Conservation (phyloP, 371 early-diverging fungal genomes). For the Gilbertella persicaria region DNA sequence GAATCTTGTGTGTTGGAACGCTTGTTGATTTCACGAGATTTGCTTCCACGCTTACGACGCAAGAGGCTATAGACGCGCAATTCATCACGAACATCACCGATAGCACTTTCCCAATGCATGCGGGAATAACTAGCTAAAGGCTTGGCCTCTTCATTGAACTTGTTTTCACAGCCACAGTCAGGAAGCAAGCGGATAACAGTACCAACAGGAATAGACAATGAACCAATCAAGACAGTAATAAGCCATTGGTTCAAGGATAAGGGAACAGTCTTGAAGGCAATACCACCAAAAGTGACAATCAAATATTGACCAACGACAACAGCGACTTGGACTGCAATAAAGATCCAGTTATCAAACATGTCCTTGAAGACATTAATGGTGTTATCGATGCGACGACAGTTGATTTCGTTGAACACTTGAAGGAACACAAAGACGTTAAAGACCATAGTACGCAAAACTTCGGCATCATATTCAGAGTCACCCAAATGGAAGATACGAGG, state of each 20-base stretch:
- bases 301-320: constrained; percentile 75
- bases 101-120: constrained; percentile 64
- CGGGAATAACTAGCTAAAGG: constrained; percentile 55
- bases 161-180: constrained; percentile 48
- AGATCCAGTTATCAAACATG: constrained; percentile 76
- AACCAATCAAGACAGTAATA: constrained; percentile 71
- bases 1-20: constrained; percentile 12
- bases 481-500: constrained; percentile 66
- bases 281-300: constrained; percentile 89
- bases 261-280: constrained; percentile 83
- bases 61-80: constrained; percentile 53
- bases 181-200: constrained; percentile 78
- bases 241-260: constrained; percentile 80
- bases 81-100: constrained; percentile 51
- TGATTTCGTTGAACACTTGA: constrained; percentile 94
- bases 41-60: constrained; percentile 36
- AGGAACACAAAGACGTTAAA: constrained; percentile 96
- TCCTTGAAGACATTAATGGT: constrained; percentile 85
- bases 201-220: constrained; percentile 87
- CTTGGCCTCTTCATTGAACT: constrained; percentile 56
- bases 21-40: constrained; percentile 12
- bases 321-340: constrained; percentile 71
- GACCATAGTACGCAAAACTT: constrained; percentile 76
- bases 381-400: constrained; percentile 77
- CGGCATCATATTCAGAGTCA: constrained; percentile 37